Base-by-base conservation (phyloP, 805 yeast species). In the Starmerella roubikii region DNA sequence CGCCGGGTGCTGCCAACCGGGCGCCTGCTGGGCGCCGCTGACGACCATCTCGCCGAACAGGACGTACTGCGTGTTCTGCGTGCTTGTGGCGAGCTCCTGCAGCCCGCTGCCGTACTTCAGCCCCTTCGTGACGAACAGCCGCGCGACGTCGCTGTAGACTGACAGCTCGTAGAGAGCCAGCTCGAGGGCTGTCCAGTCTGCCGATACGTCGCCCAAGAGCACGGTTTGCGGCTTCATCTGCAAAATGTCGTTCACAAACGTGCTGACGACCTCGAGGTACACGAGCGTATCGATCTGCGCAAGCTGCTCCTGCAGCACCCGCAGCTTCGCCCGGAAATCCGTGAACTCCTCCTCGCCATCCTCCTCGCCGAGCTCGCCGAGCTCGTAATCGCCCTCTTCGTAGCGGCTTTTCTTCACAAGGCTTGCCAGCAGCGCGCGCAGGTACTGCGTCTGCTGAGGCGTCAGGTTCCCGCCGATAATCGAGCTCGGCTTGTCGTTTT, bases 141-240 rank as follows among this genome's bases (percentile, higher is more conserved):
- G 36, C 11, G 44, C 65, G 40, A 81, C 71, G 44, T 88, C 97
- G 36, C 85, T 75, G 48, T 78, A 76, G 48, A 76, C 78, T 38
- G 74, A 71, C 53, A 91, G 68, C 59, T 86, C 93, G 55, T 68
- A 85, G 37, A 91, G 64, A 3, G 94, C 96, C 46, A 91, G 67
- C 59, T 91, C 99, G 29, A 83, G 66, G 21, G 70, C 72, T 55
- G 84, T 72, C 97, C 97, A 86, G 21, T 37, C 21, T 7, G 42
- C 24, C 18, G 32, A 28, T 8, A 23, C 29, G 24, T 20, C 16
- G 16, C 6, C 4, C 16, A 15, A 12, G 20, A 19, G 11, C 13
- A 17, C 31, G 19, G 7, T 9, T 19, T 11, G 20, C 16, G 20
- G 8, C 20, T 29, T 29, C 10, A 10, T 10, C 8, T 16, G 7